Percentiles rank a stretch among this genome's conserved stretches.
Conservation (phyloP, 1,284 basidiomycete genomes). For the Schizophyllum amplum region DNA sequence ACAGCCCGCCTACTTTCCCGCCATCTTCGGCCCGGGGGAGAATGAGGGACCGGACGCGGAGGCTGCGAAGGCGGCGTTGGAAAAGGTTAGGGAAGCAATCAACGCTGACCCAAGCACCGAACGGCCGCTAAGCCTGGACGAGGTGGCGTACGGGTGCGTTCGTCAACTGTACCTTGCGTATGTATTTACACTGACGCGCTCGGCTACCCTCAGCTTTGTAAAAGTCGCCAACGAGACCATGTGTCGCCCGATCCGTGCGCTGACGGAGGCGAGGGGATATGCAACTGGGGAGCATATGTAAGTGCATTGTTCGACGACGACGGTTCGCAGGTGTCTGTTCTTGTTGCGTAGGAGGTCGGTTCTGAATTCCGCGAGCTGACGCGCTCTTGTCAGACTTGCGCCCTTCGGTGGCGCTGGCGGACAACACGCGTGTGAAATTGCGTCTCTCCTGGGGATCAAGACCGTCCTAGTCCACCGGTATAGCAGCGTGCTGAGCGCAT, state of each 20-base stretch:
- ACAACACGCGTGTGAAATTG: constrained; percentile 88
- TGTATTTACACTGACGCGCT: not conserved
- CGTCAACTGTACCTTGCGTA: constrained; percentile 1
- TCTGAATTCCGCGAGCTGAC: not conserved
- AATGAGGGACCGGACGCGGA: constrained; percentile 73
- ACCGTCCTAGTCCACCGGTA: constrained; percentile 83
- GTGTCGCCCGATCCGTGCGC: constrained; percentile 85
- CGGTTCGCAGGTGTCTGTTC: not conserved
- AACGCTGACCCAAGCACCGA: constrained; percentile 47
- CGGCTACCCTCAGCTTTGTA: constrained; percentile 62
- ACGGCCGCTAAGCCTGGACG: constrained; percentile 59
- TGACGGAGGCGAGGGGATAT: constrained; percentile 88
- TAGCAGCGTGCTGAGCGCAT: constrained; percentile 84
- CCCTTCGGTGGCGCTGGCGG: constrained; percentile 91
- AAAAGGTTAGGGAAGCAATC: constrained; percentile 59
- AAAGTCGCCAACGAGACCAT: constrained; percentile 94
- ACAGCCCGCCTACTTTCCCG: constrained; percentile 80
- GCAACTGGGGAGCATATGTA: constrained; percentile 79
- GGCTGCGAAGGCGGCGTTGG: constrained; percentile 58
- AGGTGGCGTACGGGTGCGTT: constrained; percentile 79
- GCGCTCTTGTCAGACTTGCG: constrained; percentile 45
- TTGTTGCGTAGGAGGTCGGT: not conserved
- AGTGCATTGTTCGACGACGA: constrained; percentile 15
- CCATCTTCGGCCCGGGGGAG: constrained; percentile 84
- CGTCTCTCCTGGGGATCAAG: constrained; percentile 70